Conservation (phyloP, 2,329 filamentous ascomycete genomes). For the Fusarium piperis region DNA sequence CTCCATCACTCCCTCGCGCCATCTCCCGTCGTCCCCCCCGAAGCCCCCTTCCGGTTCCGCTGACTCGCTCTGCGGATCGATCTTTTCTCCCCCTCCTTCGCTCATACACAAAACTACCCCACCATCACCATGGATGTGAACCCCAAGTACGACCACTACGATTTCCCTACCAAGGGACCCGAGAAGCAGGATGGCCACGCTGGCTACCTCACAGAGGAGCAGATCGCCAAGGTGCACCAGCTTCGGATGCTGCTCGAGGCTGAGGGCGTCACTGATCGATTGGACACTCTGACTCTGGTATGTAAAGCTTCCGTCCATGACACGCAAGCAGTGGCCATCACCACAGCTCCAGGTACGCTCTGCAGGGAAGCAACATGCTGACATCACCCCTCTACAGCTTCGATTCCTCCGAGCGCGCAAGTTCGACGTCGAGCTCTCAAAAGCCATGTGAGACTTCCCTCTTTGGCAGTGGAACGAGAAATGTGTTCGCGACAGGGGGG, state of each 20-base stretch:
- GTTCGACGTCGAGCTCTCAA: slow-evolving; percentile 85
- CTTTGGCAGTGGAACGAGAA: slow-evolving; percentile 30
- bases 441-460: slow-evolving; percentile 75
- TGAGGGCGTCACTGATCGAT: slow-evolving; percentile 80
- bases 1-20: slow-evolving; percentile 14
- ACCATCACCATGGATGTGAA: slow-evolving; percentile 66
- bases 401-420: slow-evolving; percentile 94
- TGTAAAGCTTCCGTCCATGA: slow-evolving; percentile 43
- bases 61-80: slow-evolving; percentile 14
- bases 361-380: slow-evolving; percentile 7
- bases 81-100: slow-evolving; percentile 14
- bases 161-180: slow-evolving; percentile 84
- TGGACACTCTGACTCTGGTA: slow-evolving; percentile 94
- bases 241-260: slow-evolving; percentile 86
- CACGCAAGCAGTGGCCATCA: slow-evolving; percentile 6
- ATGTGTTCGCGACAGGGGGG: slow-evolving; percentile 28
- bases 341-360: slow-evolving; percentile 1
- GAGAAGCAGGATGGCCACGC: slow-evolving; percentile 80
- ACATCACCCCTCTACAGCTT: slow-evolving; percentile 60
- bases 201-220: slow-evolving; percentile 84
- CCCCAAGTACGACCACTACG: slow-evolving; percentile 95
- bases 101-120: slow-evolving; percentile 27
- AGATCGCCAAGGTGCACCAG: slow-evolving; percentile 90
- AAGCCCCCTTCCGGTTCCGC: not conserved
- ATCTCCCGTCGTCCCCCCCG: slow-evolving; percentile 3